Percentiles rank a stretch among this genome's conserved stretches.
These are phyloP conservation scores for Chalaropsis thielavioides DNA, from an alignment of 2,329 filamentous ascomycete species.

Conservation along the genomic window DNA sequence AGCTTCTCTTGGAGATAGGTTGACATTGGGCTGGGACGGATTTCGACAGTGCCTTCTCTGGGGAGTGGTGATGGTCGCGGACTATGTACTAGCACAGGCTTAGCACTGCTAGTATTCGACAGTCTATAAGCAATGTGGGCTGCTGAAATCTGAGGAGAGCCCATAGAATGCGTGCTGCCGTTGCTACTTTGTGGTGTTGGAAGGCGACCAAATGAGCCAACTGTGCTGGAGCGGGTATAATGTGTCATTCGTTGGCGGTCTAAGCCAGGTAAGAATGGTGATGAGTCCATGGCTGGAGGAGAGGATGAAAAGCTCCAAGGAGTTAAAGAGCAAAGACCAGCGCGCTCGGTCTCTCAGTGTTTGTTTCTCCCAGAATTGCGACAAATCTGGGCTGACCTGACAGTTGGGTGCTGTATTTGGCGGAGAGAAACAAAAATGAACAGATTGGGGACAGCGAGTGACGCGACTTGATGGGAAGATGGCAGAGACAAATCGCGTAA, in stretches of 20 bases:
- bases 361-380: background rate
- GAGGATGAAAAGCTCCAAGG: background rate
- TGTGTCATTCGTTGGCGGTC: constrained; percentile 30
- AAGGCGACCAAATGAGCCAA: constrained; percentile 14
- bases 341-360: background rate
- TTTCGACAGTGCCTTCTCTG: constrained; percentile 30
- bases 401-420: background rate
- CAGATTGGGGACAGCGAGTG: background rate
- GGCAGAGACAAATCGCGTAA: constrained; percentile 1
- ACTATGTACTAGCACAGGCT: constrained; percentile 25
- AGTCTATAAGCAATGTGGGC: constrained; percentile 26
- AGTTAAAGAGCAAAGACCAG: background rate
- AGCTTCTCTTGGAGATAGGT: constrained; percentile 41
- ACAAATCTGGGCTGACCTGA: background rate
- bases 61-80: constrained; percentile 29
- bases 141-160: constrained; percentile 26
- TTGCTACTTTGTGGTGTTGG: constrained; percentile 30
- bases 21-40: constrained; percentile 31
- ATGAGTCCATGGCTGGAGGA: constrained; percentile 19
- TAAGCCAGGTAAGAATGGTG: constrained; percentile 33
- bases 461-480: background rate
- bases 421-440: background rate
- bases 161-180: constrained; percentile 28
- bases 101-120: constrained; percentile 29
- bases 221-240: constrained; percentile 22